Evolutionary conservation across 805 yeast genomes (phyloP).

Genomic region (Suhomyces sp.): DNA sequence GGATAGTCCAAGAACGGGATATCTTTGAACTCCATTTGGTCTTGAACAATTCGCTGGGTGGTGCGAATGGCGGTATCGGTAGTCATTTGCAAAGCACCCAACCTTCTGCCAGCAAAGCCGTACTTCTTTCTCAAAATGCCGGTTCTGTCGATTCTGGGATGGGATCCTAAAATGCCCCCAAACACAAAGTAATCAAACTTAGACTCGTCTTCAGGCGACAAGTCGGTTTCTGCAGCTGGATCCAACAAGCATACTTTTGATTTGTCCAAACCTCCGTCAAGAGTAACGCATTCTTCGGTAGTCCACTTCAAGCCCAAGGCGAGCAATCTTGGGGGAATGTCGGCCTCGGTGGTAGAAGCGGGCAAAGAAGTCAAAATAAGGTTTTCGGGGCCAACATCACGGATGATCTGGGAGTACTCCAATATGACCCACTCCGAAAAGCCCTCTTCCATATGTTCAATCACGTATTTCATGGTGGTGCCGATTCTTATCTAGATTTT

Average conservation of each 20-base stretch:
- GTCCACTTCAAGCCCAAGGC: conserved; percentile 81
- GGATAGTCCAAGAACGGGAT: conserved; percentile 91
- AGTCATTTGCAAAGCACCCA: conserved; percentile 91
- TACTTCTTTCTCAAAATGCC: conserved; percentile 78
- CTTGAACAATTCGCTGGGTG: conserved; percentile 73
- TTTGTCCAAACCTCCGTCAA: conserved; percentile 43
- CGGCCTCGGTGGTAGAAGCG: conserved; percentile 50
- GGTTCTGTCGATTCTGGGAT: conserved; percentile 91
- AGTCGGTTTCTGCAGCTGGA: conserved; percentile 77
- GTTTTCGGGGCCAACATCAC: conserved; percentile 78
- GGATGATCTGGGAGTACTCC: conserved; percentile 79
- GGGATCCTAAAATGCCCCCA: conserved; percentile 95
- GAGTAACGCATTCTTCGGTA: conserved; percentile 59
- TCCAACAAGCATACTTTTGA: conserved; percentile 77
- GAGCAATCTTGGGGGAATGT: conserved; percentile 59
- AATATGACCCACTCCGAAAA: conserved; percentile 94
- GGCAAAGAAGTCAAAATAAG: conserved; percentile 78
- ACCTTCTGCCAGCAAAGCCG: conserved; percentile 82
- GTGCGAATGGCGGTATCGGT: conserved; percentile 97
- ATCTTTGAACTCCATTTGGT: conserved; percentile 56
- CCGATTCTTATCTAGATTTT: background rate
- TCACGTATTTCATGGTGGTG: conserved; percentile 72
- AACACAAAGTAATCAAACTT: conserved; percentile 85
- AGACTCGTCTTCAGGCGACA: conserved; percentile 64
- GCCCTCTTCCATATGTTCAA: conserved; percentile 97